Base-by-base conservation (phyloP, 768 basidiomycete species). In the Calocybe cyanea region DNA sequence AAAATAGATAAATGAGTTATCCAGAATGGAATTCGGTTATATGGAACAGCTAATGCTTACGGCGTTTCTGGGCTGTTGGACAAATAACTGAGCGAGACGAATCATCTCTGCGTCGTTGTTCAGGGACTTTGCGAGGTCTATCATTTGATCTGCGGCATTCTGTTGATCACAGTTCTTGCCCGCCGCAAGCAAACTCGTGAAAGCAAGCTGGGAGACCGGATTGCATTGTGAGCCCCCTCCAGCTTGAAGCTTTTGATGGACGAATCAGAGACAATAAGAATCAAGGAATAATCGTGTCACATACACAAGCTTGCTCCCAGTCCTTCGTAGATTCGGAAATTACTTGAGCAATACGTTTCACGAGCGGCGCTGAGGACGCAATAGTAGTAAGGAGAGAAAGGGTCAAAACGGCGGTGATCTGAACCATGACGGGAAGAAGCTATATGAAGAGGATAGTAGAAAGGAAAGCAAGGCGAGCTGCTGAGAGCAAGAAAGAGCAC, bases 231-330 rank as follows among this genome's bases (percentile, higher is more conserved):
- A 50, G 3, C 57, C 70, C 14, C 77, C 78, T 4, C 72, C 73
- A 14, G 76, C 78, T 0, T 62, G 50, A 14, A 61, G 42, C 73
- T 77, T 45, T 25, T 5, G 4, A 31, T 21, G 23, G 17, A 8
- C 19, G 30, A 31, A 15, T 24, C 23, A 11, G 24, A 25, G 25
- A 6, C 5, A 9, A 25, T 5, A 11, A 18, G 11, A 30, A 40
- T 21, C 2, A 15, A 30, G n/a, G 6, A 7, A 24, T 28, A 28
- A 11, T 25, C 25, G 7, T 19, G 20, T 23, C 21, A 67, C 76
- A 25, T 64, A 79, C 75, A 46, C 78, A 79, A 38, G 77, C 77
- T 35, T 68, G 57, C 51, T 73, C 75, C 77, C 77, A 80, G 38
- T 71, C 56, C 14, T 58, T 54, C 11, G 75, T 78, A 1, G 78